A percentile compares a stretch with the other conserved stretches of the same genome.
phyloP scores from a whole-genome alignment of 2,329 filamentous ascomycete species.

The Penicillium sp. region DNA sequence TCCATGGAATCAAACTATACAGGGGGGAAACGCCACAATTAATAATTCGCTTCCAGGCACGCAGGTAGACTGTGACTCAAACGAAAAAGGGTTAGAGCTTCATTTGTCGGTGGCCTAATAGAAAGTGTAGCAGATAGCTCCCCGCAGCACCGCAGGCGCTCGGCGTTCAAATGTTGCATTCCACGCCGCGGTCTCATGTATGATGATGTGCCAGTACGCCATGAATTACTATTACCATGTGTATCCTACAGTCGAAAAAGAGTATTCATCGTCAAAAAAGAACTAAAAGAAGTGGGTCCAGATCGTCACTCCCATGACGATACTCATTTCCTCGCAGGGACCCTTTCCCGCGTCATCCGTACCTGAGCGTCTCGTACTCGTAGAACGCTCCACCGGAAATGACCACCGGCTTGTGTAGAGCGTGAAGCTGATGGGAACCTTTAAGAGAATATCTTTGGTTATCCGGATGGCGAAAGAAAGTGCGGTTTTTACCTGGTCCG shows the following conservation, averaged over 20 bases:
- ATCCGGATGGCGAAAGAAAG: not conserved
- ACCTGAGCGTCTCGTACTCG: slow-evolving; percentile 8
- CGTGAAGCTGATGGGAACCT: not conserved
- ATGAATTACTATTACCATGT: not conserved
- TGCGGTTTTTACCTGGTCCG: not conserved
- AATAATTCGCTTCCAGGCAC: not conserved
- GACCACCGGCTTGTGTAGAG: not conserved
- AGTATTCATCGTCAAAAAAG: slow-evolving; percentile 16
- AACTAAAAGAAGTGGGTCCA: slow-evolving; percentile 19
- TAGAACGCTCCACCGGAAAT: not conserved
- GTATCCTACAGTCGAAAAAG: slow-evolving; percentile 7
- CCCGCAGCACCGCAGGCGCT: not conserved
- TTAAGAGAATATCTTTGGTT: not conserved
- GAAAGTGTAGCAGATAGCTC: slow-evolving; percentile 1
- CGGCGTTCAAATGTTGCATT: slow-evolving; percentile 4
- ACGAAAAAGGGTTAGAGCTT: slow-evolving; percentile 1
- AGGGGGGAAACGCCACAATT: not conserved
- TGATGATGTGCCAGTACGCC: slow-evolving; percentile 6
- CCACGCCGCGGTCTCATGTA: slow-evolving; percentile 4
- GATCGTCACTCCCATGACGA: slow-evolving; percentile 26
- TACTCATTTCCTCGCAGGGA: slow-evolving; percentile 21
- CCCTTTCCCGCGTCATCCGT: slow-evolving; percentile 21
- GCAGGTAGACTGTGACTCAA: not conserved
- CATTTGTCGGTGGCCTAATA: slow-evolving; percentile 1
- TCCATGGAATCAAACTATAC: not conserved